phyloP scores from a whole-genome alignment of 495 filamentous ascomycete species.

The Neurospora africana region DNA sequence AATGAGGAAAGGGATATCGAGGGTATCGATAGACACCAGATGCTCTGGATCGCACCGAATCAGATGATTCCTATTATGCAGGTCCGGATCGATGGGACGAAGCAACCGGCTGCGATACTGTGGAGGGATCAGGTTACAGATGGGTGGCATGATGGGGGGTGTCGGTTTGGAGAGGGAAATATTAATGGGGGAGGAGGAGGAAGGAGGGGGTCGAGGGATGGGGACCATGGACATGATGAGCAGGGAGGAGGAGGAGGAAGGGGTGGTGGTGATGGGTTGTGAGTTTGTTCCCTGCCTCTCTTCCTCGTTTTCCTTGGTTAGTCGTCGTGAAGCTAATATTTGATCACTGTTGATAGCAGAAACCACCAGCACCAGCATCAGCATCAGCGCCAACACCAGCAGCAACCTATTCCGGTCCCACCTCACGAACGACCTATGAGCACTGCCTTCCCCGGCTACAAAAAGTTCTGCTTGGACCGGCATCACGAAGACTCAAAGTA shows the following conservation, averaged over 20 bases:
- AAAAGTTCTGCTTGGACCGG: neutral
- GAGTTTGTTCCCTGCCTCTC: neutral
- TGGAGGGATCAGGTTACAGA: neutral
- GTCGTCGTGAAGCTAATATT: neutral
- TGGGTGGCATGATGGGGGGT: neutral
- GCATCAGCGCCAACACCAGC: neutral
- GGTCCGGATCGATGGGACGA: neutral
- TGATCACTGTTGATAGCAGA: neutral
- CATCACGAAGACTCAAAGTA: neutral
- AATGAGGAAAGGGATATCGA: neutral
- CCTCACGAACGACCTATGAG: neutral
- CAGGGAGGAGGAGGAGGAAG: neutral
- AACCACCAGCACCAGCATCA: neutral
- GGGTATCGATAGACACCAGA: neutral
- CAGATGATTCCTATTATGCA: neutral
- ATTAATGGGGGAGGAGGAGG: neutral
- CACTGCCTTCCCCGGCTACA: neutral
- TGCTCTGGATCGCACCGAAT: neutral
- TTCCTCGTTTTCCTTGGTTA: neutral
- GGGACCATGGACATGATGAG: neutral
- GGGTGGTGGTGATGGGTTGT: neutral
- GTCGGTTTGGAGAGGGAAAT: neutral
- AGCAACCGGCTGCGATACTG: slow-evolving; percentile 4
- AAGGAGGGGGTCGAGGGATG: neutral
- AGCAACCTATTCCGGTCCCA: neutral